Base-by-base conservation (phyloP, 2,329 filamentous ascomycete genomes). In the Fusarium tupiense region DNA sequence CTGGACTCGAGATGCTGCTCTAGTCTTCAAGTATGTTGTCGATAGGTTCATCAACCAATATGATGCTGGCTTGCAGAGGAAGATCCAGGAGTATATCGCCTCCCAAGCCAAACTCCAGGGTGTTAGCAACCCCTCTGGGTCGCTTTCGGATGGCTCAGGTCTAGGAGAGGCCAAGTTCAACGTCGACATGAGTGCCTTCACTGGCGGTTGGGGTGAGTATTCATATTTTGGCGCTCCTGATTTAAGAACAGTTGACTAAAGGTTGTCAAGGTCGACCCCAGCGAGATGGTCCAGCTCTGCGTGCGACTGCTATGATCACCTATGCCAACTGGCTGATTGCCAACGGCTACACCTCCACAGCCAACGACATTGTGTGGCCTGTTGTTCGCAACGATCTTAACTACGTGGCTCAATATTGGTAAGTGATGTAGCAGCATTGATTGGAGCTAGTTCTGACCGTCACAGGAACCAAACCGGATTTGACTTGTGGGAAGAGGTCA, bases 401-500 rank as follows among this genome's bases (percentile, higher is more conserved):
- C 50, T 96, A 96, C 72, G 90, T 94, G 12, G 88, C 90, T 3
- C 89, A 94, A 78, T 93, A 94, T 83, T 94, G 92, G 90, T 85
- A 61, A 69, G 81, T 64, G 5, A 22, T 17, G 1, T 24, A 20
- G 24, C 19, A 38, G 31, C 24, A 12, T 35, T 33, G 6, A 24
- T 14, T 16, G 12, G 19, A 41, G 31, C 24, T 24, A 35, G 26
- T 35, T 38, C 68, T 70, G 35, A 76, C 20, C 12, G 14, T 2
- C 8, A 4, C 11, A 86, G 84, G 87, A 90, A 89, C 78, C 82
- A 86, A 72, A 89, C 88, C 1, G 88, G 88, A 11, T 96, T 91
- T 77, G 94, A 97, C 80, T 87, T 97, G 7, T 96, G 94, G 94
- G 94, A 96, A 80, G 94, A 96, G 81, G 89, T 95, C 20, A 85